Evolutionary conservation across 1,284 basidiomycete species (phyloP), one percentile per base, ranked within the genome.

Genomic region (Fomitopsis betulina): DNA sequence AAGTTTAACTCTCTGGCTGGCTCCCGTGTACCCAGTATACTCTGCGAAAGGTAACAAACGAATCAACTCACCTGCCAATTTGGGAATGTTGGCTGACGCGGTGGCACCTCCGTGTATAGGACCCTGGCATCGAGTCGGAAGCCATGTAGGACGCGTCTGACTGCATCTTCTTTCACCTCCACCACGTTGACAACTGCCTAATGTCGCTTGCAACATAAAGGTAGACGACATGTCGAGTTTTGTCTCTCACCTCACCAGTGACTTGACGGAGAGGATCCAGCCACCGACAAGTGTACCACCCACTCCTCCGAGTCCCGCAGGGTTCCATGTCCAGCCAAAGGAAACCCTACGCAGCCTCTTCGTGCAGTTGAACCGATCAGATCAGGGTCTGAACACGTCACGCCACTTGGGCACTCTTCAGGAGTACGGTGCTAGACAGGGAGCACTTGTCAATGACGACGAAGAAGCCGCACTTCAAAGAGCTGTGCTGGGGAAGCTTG

Each of bases 401-500:
- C 59, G 67, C 45, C 67, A 61, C 43, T 59, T 73, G 10, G 58
- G 63, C 23, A 54, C 56, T 30, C 60, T 74, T 7, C 65, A 69
- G 51, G 57, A 60, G 19, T 62, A 68, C 60, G 39, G 40, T 57
- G 12, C 51, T 57, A 37, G 58, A 60, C 17, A 57, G 59, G 17
- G 59, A 58, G 19, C 56, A 55, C 25, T 21, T 8, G 58, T 55
- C 19, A 53, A 56, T 3, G 68, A 69, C 49, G 54, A 55, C 2
- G 73, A 75, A 57, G 70, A 72, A 55, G 63, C 63, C 23, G 65
- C 60, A 2, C 62, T 75, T 35, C 63, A 64, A 47, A 66, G 67
- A 32, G 71, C 68, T 12, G 66, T 76, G 15, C 55, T 82, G 9
- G 72, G 74, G 49, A 82, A 78, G 65, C 63, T 86, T 13, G 71